These are phyloP conservation scores for Talaromyces sp. DNA, from an alignment of 2,329 filamentous ascomycete genomes.

Conservation along the genomic window DNA sequence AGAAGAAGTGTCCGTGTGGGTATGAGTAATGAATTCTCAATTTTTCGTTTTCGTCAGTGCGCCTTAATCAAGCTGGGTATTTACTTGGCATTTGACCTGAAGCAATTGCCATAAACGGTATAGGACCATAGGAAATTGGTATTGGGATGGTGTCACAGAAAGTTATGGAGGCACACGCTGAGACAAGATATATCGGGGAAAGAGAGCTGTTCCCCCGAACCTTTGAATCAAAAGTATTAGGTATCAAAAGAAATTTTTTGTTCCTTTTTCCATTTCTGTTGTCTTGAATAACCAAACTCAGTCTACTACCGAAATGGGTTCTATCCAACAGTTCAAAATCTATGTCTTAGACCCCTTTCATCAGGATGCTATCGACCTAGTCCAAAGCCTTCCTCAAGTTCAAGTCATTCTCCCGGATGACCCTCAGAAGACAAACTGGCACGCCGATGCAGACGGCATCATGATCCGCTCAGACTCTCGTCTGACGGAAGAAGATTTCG, in stretches of 20 bases:
- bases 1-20: neutral
- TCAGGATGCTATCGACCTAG: constrained; percentile 22
- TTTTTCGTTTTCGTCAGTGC: neutral
- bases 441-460: constrained; percentile 22
- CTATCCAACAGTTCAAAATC: neutral
- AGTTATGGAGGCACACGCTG: neutral
- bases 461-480: constrained; percentile 25
- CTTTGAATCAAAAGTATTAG: neutral
- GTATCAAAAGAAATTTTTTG: neutral
- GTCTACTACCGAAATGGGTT: neutral
- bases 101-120: neutral
- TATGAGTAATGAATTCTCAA: neutral
- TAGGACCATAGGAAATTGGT: neutral
- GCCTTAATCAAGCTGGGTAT: neutral
- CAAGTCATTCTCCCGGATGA: constrained; percentile 22
- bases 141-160: neutral
- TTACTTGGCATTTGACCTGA: neutral
- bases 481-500: constrained; percentile 23
- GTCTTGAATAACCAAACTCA: neutral
- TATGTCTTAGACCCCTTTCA: constrained; percentile 28
- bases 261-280: neutral
- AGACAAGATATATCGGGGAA: neutral
- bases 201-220: neutral
- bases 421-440: constrained; percentile 19
- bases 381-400: constrained; percentile 18